phyloP scores from a whole-genome alignment of 1,284 basidiomycete species.

The Fomitiporia mediterranea region DNA sequence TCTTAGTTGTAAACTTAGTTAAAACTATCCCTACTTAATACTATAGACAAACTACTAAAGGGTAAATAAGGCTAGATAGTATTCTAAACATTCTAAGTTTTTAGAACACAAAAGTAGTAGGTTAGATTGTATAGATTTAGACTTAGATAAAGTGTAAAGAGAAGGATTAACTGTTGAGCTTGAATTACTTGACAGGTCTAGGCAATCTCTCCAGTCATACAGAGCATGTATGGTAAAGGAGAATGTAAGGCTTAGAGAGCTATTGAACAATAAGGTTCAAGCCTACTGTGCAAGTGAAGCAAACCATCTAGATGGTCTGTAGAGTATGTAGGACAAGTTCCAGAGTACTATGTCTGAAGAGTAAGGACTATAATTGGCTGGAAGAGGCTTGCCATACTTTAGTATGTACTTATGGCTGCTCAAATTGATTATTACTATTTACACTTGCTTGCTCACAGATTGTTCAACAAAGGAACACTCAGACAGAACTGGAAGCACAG shows the following conservation, averaged over 20 bases:
- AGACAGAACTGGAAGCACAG: slow-evolving; percentile 60
- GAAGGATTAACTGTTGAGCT: slow-evolving; percentile 59
- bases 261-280: slow-evolving; percentile 62
- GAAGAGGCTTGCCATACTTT: slow-evolving; percentile 69
- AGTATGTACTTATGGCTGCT: slow-evolving; percentile 35
- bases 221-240: slow-evolving; percentile 53
- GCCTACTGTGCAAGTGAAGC: slow-evolving; percentile 56
- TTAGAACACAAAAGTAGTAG: no score
- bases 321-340: slow-evolving; percentile 67
- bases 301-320: slow-evolving; percentile 56
- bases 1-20: no score
- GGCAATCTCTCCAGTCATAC: slow-evolving; percentile 57
- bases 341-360: slow-evolving; percentile 57
- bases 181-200: slow-evolving; percentile 61
- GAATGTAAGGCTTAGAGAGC: slow-evolving; percentile 49
- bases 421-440: not conserved
- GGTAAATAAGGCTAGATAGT: no score
- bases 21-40: no score
- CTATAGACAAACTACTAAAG: no score
- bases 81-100: no score
- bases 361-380: slow-evolving; percentile 54
- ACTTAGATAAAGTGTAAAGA: no score
- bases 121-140: no score
- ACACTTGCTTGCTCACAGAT: slow-evolving; percentile 37
- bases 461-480: slow-evolving; percentile 61